Base-by-base conservation (phyloP, 2,329 filamentous ascomycete species). In the Penicillium sp. region DNA sequence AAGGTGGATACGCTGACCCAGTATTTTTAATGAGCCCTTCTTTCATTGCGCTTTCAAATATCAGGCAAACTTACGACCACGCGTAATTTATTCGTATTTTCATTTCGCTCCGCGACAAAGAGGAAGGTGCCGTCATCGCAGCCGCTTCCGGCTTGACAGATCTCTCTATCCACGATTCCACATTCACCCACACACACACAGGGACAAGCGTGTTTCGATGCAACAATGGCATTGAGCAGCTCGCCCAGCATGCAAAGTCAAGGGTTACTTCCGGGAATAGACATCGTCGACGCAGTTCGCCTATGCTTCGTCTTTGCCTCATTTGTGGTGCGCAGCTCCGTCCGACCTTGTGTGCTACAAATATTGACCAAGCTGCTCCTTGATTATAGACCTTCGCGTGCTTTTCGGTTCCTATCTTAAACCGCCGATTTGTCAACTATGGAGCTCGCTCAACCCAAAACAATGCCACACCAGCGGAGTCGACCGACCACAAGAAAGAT, bases 381-480 rank as follows among this genome's bases (percentile, higher is more conserved):
- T 20, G 47, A n/a, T 56, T 28, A 5, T 64, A 77, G 69, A 74
- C 83, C 33, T 66, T 86, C 53, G 67, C 79, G 49, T 72, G 83
- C 59, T 79, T 78, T 66, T 69, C 75, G 60, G 69, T 81, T 43
- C 78, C 81, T 57, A 67, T 76, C 45, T 71, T 86, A 49, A 77
- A 76, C 61, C 63, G 65, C 57, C 82, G 83, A 52, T 86, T 86
- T 67, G 74, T 87, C 51, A 72, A 77, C 48, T 87, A 87, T 68
- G 84, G 84, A 54, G 78, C 83, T 54, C 80, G 83, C 65, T 73
- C 79, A 18, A 69, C 64, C 55, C 59, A 60, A 56, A 50, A 59
- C 45, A 56, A 56, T 43, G 58, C 30, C 26, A n/a, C 6, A n/a
- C 24, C 50, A 18, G 12, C 46, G 18, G 23, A 38, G 8, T 54